phyloP scores from a whole-genome alignment of 805 yeast species.

The Candida ficus region DNA sequence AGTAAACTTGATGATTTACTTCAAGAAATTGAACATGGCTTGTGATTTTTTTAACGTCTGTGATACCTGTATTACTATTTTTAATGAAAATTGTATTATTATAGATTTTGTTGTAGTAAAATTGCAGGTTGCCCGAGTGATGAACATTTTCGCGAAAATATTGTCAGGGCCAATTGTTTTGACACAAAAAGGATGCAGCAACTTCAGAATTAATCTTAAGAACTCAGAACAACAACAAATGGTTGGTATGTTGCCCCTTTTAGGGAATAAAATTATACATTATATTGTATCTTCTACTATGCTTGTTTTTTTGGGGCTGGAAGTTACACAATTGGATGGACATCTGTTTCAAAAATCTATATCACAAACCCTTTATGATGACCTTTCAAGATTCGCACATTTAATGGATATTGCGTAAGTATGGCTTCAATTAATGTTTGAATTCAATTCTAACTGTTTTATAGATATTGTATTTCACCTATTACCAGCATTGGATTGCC shows the following conservation, averaged over 20 bases:
- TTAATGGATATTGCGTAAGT: conserved; percentile 23
- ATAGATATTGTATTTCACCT: conserved; percentile 22
- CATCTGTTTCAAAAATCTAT: conserved; percentile 6
- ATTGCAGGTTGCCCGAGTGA: no score
- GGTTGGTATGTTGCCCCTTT: no score
- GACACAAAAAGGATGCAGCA: background rate
- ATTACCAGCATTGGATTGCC: conserved; percentile 17
- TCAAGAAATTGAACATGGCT: conserved; percentile 20
- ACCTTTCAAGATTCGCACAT: conserved; percentile 15
- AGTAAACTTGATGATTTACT: conserved; percentile 58
- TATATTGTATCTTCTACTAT: background rate
- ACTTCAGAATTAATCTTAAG: background rate
- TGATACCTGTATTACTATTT: background rate
- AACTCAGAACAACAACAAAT: no score
- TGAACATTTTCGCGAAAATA: no score
- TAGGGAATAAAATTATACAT: background rate
- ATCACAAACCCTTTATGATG: conserved; percentile 10
- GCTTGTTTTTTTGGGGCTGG: background rate
- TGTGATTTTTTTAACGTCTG: background rate
- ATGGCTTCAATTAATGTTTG: no score
- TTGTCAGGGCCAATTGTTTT: background rate
- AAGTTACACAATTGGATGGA: background rate
- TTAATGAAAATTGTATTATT: background rate
- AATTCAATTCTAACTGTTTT: no score
- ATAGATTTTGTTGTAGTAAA: no score